These are phyloP conservation scores for Barbatosphaeria neglecta DNA, from an alignment of 495 filamentous ascomycete genomes.

Conservation along the genomic window DNA sequence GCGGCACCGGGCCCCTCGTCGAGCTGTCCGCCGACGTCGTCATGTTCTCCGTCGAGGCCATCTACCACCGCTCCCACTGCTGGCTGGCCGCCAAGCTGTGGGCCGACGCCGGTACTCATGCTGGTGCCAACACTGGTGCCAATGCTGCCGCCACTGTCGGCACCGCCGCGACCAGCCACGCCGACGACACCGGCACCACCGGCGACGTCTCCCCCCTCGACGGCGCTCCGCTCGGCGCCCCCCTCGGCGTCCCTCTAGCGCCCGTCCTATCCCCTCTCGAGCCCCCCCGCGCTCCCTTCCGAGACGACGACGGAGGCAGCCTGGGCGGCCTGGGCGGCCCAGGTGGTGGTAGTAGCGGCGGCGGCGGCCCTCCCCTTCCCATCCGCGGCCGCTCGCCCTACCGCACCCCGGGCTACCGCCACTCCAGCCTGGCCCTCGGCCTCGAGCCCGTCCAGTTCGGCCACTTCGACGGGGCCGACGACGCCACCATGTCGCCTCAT, in stretches of 20 bases:
- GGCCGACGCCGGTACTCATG: slow-evolving; percentile 4
- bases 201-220: background rate
- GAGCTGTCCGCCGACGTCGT: slow-evolving; percentile 71
- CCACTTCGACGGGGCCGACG: background rate
- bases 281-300: background rate
- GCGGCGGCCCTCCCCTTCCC: background rate
- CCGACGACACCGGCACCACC: slow-evolving; percentile 9
- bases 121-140: slow-evolving; percentile 11
- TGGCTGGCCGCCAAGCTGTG: slow-evolving; percentile 77
- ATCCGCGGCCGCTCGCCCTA: background rate
- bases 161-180: too few species aligned
- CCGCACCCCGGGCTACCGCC: background rate
- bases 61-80: slow-evolving; percentile 84
- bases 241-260: background rate
- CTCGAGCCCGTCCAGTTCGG: background rate
- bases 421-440: background rate
- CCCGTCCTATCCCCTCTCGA: background rate
- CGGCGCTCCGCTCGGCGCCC: background rate
- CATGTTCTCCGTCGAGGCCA: slow-evolving; percentile 78
- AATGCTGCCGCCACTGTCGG: too few species aligned
- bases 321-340: background rate
- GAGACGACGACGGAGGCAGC: background rate
- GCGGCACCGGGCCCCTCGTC: slow-evolving; percentile 58
- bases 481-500: too few species aligned
- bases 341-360: background rate